phyloP scores from a whole-genome alignment of 1,284 basidiomycete genomes.

The Trametes polyzona region DNA sequence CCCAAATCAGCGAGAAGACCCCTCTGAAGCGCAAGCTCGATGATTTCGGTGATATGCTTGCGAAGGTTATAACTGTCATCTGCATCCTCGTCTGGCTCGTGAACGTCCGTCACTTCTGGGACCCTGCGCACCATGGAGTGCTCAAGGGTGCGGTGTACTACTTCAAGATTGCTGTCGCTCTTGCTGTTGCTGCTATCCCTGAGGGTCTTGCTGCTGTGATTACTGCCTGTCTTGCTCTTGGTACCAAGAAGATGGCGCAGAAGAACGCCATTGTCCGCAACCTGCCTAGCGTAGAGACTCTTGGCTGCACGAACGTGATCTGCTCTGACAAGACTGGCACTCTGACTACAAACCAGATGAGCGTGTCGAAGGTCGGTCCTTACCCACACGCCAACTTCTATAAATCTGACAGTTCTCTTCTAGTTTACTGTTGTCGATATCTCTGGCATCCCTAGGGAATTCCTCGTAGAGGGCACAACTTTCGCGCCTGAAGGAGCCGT shows the following conservation, averaged over 20 bases:
- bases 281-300: conserved; percentile 94
- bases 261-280: conserved; percentile 96
- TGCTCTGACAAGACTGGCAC: conserved; percentile 98
- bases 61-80: conserved; percentile 95
- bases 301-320: conserved; percentile 96
- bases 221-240: conserved; percentile 94
- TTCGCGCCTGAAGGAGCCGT: conserved; percentile 85
- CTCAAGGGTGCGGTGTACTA: conserved; percentile 96
- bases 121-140: conserved; percentile 87
- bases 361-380: conserved; percentile 77
- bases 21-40: conserved; percentile 95
- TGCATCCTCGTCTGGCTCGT: conserved; percentile 96
- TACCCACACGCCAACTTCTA: not conserved
- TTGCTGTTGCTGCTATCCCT: conserved; percentile 95
- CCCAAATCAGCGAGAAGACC: conserved; percentile 91
- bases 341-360: conserved; percentile 96
- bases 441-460: conserved; percentile 64
- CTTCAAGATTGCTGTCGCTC: conserved; percentile 96
- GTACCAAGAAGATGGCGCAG: conserved; percentile 98
- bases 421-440: conserved; percentile 80
- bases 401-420: conserved; percentile 1
- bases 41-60: conserved; percentile 94
- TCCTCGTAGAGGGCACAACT: conserved; percentile 85
- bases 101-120: conserved; percentile 92
- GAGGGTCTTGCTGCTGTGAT: conserved; percentile 96